Conservation (phyloP, 371 early-diverging fungal species). For the Mucor velutinosus region DNA sequence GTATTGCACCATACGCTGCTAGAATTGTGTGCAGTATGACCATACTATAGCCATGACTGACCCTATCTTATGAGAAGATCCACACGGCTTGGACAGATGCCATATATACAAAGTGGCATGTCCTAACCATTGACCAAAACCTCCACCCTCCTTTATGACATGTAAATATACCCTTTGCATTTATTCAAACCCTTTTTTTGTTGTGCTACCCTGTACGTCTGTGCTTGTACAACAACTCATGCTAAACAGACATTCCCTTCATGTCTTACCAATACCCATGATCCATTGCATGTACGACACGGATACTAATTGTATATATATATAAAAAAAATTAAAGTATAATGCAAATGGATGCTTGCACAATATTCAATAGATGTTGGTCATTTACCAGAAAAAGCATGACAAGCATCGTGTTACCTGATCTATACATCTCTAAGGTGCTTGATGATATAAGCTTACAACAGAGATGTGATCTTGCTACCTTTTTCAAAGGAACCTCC, state of each 20-base stretch:
- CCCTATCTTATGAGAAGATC: neutral
- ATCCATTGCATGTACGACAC: neutral
- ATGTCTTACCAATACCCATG: neutral
- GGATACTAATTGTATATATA: neutral
- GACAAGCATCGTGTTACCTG: neutral
- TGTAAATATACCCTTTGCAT: neutral
- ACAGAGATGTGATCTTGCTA: neutral
- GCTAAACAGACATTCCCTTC: neutral
- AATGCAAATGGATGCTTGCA: neutral
- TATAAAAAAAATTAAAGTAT: neutral
- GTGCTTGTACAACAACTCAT: neutral
- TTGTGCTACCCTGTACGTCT: neutral
- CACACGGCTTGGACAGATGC: neutral
- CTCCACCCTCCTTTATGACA: neutral
- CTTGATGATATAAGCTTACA: neutral
- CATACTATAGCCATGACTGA: neutral
- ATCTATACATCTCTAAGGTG: neutral
- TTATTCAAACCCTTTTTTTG: neutral
- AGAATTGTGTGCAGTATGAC: neutral
- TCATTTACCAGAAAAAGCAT: neutral
- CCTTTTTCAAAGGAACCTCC: neutral
- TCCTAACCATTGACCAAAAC: too few species aligned
- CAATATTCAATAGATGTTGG: neutral
- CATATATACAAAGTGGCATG: neutral
- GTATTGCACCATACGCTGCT: neutral